phyloP scores from a whole-genome alignment of 768 basidiomycete species.

The Suillus subalutaceus region DNA sequence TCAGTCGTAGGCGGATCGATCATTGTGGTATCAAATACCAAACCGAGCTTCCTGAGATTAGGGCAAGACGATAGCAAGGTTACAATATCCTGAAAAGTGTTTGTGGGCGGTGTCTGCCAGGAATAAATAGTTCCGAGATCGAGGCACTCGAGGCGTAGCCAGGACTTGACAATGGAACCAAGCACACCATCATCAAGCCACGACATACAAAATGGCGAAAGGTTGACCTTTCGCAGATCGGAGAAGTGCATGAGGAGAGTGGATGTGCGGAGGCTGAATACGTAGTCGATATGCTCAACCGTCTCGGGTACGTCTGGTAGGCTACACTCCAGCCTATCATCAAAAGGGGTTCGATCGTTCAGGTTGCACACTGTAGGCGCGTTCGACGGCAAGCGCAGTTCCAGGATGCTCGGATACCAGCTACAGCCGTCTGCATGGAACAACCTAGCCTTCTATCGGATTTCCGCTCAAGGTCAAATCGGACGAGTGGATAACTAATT shows the following conservation, averaged over 20 bases:
- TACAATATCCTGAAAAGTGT: neutral
- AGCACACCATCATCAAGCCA: neutral
- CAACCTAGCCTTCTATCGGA: neutral
- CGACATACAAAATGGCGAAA: neutral
- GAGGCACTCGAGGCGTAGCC: neutral
- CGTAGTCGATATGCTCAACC: neutral
- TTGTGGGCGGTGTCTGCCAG: neutral
- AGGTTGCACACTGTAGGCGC: no score
- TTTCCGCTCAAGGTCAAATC: neutral
- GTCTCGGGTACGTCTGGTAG: neutral
- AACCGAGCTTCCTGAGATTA: neutral
- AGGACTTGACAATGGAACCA: neutral
- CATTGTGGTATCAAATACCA: neutral
- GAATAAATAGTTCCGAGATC: neutral
- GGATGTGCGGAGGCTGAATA: neutral
- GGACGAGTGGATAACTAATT: neutral
- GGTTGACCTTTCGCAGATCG: neutral
- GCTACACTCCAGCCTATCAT: neutral
- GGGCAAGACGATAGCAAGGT: neutral
- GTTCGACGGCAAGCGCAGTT: neutral
- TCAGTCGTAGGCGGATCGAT: neutral
- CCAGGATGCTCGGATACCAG: neutral
- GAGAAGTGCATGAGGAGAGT: neutral
- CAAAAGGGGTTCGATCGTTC: neutral
- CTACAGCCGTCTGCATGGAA: neutral